Evolutionary conservation across 202 grass and related monocot genomes (phyloP).

Genomic region (Elaeis oleifera): DNA sequence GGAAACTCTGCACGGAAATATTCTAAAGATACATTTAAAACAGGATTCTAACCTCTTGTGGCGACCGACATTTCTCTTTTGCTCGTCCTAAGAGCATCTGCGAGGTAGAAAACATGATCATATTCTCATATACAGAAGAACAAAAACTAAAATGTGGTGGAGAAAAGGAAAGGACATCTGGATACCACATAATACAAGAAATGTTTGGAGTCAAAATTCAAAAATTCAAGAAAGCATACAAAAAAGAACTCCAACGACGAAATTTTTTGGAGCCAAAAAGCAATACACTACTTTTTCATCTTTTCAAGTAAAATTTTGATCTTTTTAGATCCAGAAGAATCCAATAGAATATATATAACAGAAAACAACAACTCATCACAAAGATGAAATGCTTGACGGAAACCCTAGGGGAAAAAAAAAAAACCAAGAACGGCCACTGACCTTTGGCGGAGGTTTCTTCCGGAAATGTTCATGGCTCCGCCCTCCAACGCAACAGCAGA

Average conservation of each 20-base stretch:
- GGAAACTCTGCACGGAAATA: background rate
- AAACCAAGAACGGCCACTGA: constrained; percentile 2
- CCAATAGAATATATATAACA: background rate
- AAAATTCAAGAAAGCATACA: too few species aligned
- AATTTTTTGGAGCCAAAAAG: too few species aligned
- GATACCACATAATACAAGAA: too few species aligned
- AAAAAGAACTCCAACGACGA: too few species aligned
- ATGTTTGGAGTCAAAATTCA: too few species aligned
- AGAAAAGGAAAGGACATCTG: too few species aligned
- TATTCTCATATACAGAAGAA: background rate
- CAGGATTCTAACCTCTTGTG: constrained; percentile 55
- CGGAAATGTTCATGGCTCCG: constrained; percentile 78
- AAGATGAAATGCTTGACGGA: constrained; percentile 1
- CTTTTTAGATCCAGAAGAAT: too few species aligned
- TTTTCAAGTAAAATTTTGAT: too few species aligned
- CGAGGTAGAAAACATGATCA: constrained; percentile 12
- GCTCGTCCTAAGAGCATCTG: constrained; percentile 94
- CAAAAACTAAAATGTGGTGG: too few species aligned
- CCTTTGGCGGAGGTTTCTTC: constrained; percentile 87
- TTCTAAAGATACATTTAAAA: background rate
- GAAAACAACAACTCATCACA: background rate
- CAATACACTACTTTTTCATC: too few species aligned
- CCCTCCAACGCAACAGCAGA: background rate
- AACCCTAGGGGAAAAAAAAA: background rate
- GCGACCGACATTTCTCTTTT: constrained; percentile 88